Percentiles rank a stretch among this genome's conserved stretches.
Conservation (phyloP, 2,329 filamentous ascomycete genomes). For the Ascochyta koolunga region DNA sequence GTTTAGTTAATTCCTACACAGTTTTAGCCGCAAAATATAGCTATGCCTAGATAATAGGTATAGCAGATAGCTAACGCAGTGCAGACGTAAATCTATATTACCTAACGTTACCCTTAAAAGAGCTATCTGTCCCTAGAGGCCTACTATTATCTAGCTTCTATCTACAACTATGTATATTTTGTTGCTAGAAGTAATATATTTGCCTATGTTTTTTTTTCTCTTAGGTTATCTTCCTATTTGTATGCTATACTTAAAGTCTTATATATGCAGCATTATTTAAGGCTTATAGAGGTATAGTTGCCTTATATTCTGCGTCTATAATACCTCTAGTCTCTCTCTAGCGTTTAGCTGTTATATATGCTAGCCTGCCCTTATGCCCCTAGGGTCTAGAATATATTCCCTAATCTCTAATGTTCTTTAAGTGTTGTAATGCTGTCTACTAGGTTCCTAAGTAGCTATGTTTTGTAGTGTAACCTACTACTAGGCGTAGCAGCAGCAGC, state of each 20-base stretch:
- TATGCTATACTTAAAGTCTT: conserved; percentile 2
- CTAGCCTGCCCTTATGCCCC: conserved; percentile 8
- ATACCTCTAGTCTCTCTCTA: conserved; percentile 25
- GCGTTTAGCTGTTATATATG: conserved; percentile 16
- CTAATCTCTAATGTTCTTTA: background rate
- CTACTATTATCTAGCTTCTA: background rate
- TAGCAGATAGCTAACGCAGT: too few relatives aligned
- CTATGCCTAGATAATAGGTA: too few relatives aligned
- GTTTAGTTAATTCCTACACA: too few relatives aligned
- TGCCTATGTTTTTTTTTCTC: conserved; percentile 16
- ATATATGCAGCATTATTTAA: conserved; percentile 12
- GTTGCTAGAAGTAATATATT: conserved; percentile 13
- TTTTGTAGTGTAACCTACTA: conserved; percentile 13
- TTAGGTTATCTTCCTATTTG: conserved; percentile 1
- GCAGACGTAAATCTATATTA: too few relatives aligned
- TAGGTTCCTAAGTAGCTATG: conserved; percentile 10
- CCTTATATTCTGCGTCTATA: conserved; percentile 16
- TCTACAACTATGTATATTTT: conserved; percentile 13
- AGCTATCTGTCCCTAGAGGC: background rate
- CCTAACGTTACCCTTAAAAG: background rate
- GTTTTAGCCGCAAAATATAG: too few relatives aligned
- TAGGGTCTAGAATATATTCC: conserved; percentile 8
- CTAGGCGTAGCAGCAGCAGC: conserved; percentile 7
- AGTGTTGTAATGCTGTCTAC: conserved; percentile 3
- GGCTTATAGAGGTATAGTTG: conserved; percentile 22